Base-by-base conservation (phyloP, 169 alveolate genomes). In the Plasmodium gonderi region DNA sequence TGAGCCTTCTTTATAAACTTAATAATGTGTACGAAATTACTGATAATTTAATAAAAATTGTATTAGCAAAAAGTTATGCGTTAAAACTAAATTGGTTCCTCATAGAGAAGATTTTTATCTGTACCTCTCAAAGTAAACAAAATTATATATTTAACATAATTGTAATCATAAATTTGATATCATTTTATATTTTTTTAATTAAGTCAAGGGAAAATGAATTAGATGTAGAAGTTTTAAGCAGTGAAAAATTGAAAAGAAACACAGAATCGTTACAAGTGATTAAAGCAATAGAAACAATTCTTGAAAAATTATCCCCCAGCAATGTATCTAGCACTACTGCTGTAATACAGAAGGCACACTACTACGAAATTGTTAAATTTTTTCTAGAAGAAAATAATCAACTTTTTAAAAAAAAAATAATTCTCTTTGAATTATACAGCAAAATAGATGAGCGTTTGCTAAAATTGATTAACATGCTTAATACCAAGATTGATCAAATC, bases 31-130 rank as follows among this genome's bases (percentile, higher is more conserved):
- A 83, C 42, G 92, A 83, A 69, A 40, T 83, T 49, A 68, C 65
- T 17, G 92, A 83, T 31, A 83, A 83, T 74, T 33, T 83, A 20
- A 49, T 83, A 47, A 83, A 83, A 83, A 31, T 69, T 54, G 77
- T 83, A 2, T 14, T 83, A 4, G 44, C 42, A 69, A 83, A 83
- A 40, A 33, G 45, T 42, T 69, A 83, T 36, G 11, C 81, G 12
- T 29, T 69, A 26, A 72, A 31, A 31, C 42, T 83, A 31, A 47
- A 83, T 83, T 45, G 75, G 20, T 31, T 31, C 33, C 20, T 23
- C 31, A 1, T 83, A 17, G 92, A 69, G 8, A 4, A 12, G n/a
- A 83, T 83, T 38, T 83, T 69, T 83, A 12, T 12, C 26, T 31
- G 23, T 36, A 60, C 72, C 7, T 26, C 64, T 4, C 51, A 17